Percentiles rank a stretch among this genome's conserved stretches.
These are phyloP conservation scores for Penicillium verhagenii DNA, from an alignment of 495 filamentous ascomycete species.

Conservation along the genomic window DNA sequence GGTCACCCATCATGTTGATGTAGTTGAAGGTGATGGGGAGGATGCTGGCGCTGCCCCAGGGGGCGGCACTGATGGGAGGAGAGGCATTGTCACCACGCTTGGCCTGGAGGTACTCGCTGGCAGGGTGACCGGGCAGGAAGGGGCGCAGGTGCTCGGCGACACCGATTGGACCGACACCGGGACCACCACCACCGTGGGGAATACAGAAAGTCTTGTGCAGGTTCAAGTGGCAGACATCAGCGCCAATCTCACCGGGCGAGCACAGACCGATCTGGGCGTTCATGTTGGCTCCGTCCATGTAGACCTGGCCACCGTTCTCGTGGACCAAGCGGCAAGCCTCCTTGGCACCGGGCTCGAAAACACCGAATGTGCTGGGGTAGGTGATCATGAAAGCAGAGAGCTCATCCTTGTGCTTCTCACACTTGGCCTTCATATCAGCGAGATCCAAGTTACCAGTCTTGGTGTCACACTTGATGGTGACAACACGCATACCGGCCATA, in stretches of 20 bases:
- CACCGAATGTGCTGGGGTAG: constrained; percentile 95
- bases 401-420: constrained; percentile 79
- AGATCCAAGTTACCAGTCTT: constrained; percentile 91
- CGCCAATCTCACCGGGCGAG: constrained; percentile 94
- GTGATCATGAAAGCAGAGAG: constrained; percentile 98
- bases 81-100: constrained; percentile 58
- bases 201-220: constrained; percentile 99
- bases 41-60: constrained; percentile 90
- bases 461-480: constrained; percentile 87
- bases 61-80: constrained; percentile 78
- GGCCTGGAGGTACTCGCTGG: constrained; percentile 52
- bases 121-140: constrained; percentile 76
- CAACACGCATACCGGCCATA: constrained; percentile 97
- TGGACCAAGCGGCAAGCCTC: constrained; percentile 85
- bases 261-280: constrained; percentile 98
- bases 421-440: constrained; percentile 80
- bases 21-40: constrained; percentile 97
- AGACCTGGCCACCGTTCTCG: constrained; percentile 87
- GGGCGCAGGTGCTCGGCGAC: constrained; percentile 78
- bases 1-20: constrained; percentile 93
- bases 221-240: constrained; percentile 97
- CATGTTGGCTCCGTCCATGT: constrained; percentile 99
- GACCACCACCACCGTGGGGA: constrained; percentile 93
- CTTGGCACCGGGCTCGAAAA: constrained; percentile 92
- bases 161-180: constrained; percentile 93